phyloP scores from a whole-genome alignment of 805 yeast species.

The Blastobotrys americana region DNA sequence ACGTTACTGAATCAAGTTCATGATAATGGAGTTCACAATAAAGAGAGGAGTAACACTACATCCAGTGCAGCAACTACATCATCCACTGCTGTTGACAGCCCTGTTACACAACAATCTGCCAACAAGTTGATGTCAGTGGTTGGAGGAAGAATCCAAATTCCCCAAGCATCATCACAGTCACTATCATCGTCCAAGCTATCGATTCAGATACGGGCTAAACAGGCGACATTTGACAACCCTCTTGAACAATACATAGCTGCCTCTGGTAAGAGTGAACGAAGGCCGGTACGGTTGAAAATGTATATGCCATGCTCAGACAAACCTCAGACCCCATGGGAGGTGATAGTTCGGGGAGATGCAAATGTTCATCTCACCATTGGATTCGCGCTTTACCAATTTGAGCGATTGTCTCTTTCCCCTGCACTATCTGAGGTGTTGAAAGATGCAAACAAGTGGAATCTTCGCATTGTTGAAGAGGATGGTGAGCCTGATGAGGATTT shows the following conservation, averaged over 20 bases:
- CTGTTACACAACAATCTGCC: conserved; percentile 2
- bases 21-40: neutral
- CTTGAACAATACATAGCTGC: conserved; percentile 31
- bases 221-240: conserved; percentile 28
- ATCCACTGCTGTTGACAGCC: conserved; percentile 3
- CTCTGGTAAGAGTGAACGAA: conserved; percentile 31
- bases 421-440: conserved; percentile 22
- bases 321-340: conserved; percentile 29
- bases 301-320: conserved; percentile 29
- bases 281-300: conserved; percentile 28
- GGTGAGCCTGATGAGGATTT: conserved; percentile 86
- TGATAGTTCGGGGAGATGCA: conserved; percentile 32
- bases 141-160: neutral
- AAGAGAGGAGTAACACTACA: neutral
- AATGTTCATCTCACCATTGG: conserved; percentile 53
- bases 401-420: conserved; percentile 25
- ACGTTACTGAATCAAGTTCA: neutral
- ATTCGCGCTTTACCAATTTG: conserved; percentile 36
- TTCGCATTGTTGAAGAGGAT: conserved; percentile 85
- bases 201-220: conserved; percentile 25
- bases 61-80: conserved; percentile 6
- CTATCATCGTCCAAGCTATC: conserved; percentile 18
- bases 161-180: conserved; percentile 7
- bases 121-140: conserved; percentile 2
- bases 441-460: conserved; percentile 65